Conservation (phyloP, 1,284 basidiomycete genomes). For the Meira nashicola region DNA sequence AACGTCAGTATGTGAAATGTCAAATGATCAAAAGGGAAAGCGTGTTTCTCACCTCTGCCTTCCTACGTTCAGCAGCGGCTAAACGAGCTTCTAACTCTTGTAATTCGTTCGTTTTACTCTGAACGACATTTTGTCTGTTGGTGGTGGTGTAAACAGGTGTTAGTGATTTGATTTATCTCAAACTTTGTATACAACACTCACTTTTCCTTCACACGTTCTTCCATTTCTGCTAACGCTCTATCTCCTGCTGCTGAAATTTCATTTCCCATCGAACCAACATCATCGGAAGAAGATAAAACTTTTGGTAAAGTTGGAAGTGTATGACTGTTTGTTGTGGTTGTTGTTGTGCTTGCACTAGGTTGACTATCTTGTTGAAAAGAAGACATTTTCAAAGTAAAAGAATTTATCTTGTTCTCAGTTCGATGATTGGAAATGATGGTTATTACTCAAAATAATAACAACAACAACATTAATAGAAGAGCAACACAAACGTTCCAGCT, state of each 20-base stretch:
- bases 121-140: background rate
- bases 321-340: background rate
- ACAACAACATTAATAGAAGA: no score
- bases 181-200: background rate
- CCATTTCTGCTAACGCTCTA: slow-evolving; percentile 1
- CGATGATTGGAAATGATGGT: no score
- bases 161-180: background rate
- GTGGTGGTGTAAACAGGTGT: background rate
- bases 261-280: slow-evolving; percentile 1
- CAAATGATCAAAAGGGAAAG: background rate
- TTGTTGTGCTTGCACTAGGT: background rate
- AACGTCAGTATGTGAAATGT: background rate
- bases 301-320: background rate
- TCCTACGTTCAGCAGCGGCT: background rate
- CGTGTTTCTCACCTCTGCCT: slow-evolving; percentile 3
- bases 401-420: no score
- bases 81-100: slow-evolving; percentile 2
- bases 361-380: background rate
- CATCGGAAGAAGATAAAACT: background rate
- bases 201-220: slow-evolving; percentile 6
- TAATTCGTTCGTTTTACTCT: slow-evolving; percentile 2
- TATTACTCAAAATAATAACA: no score
- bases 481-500: no score
- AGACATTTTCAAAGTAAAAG: no score
- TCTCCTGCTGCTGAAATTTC: background rate